A percentile compares a stretch with the other conserved stretches of the same genome.
Conservation (phyloP, 495 filamentous ascomycete species). For the Cenococcum geophilum region DNA sequence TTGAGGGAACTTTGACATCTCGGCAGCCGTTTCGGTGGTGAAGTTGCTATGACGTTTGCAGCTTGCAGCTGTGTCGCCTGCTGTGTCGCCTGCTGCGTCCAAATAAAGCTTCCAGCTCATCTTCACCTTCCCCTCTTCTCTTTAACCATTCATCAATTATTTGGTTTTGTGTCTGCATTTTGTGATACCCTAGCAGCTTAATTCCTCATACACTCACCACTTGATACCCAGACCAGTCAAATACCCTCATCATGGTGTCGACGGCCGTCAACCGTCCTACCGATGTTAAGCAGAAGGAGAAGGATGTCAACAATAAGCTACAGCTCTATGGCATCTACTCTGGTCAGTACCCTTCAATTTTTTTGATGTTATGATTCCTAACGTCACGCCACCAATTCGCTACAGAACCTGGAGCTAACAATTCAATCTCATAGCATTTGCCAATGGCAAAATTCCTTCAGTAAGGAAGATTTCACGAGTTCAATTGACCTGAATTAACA, state of each 20-base stretch:
- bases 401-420: slow-evolving; percentile 26
- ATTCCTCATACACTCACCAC: not conserved
- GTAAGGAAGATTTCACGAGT: slow-evolving; percentile 46
- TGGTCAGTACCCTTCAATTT: slow-evolving; percentile 44
- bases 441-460: slow-evolving; percentile 84
- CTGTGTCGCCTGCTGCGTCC: not conserved
- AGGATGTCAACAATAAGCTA: slow-evolving; percentile 86
- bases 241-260: slow-evolving; percentile 3
- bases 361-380: not conserved
- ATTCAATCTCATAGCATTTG: slow-evolving; percentile 57
- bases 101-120: not conserved
- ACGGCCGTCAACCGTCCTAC: slow-evolving; percentile 43
- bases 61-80: too few species aligned
- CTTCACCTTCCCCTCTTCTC: not conserved
- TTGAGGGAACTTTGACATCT: not conserved
- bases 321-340: slow-evolving; percentile 89
- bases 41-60: not conserved
- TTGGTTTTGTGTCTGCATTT: not conserved
- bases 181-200: not conserved
- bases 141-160: not conserved
- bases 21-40: not conserved
- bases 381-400: not conserved
- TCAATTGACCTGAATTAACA: not conserved
- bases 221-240: not conserved
- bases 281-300: slow-evolving; percentile 38